These are phyloP conservation scores for Onygenales sp. DNA, from an alignment of 2,329 filamentous ascomycete genomes.

Conservation along the genomic window DNA sequence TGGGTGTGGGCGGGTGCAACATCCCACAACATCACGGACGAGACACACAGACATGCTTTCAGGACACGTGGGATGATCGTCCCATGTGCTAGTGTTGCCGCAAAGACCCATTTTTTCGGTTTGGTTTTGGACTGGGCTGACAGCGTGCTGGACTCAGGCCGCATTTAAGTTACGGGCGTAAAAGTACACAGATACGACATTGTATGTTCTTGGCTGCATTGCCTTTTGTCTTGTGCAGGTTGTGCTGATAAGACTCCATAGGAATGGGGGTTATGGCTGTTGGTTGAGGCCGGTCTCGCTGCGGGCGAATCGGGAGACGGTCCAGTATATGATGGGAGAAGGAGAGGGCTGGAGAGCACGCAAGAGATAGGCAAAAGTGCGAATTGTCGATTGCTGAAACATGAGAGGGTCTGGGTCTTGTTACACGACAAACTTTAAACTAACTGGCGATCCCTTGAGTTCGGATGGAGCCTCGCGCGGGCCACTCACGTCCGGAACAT, in stretches of 20 bases:
- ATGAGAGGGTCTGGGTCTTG: background rate
- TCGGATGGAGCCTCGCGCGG: background rate
- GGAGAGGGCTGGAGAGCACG: too few relatives aligned
- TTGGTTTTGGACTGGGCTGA: background rate
- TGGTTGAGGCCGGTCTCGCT: too few relatives aligned
- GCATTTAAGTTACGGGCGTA: background rate
- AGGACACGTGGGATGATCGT: constrained; percentile 3
- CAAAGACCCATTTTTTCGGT: constrained; percentile 2
- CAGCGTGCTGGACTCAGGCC: background rate
- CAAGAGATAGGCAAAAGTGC: too few relatives aligned
- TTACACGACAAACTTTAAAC: background rate
- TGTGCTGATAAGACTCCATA: too few relatives aligned
- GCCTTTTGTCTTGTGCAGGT: too few relatives aligned
- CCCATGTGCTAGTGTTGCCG: constrained; percentile 3
- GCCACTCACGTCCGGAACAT: background rate
- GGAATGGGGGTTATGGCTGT: too few relatives aligned
- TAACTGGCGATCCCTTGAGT: background rate
- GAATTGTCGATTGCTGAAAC: background rate
- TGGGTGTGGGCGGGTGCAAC: background rate
- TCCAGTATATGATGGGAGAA: too few relatives aligned
- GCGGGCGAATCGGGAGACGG: too few relatives aligned
- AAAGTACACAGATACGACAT: background rate
- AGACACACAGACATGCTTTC: background rate
- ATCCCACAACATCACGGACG: background rate
- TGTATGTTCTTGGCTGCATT: background rate